phyloP scores from a whole-genome alignment of 495 filamentous ascomycete species.

The Hypoxylon fuscum region DNA sequence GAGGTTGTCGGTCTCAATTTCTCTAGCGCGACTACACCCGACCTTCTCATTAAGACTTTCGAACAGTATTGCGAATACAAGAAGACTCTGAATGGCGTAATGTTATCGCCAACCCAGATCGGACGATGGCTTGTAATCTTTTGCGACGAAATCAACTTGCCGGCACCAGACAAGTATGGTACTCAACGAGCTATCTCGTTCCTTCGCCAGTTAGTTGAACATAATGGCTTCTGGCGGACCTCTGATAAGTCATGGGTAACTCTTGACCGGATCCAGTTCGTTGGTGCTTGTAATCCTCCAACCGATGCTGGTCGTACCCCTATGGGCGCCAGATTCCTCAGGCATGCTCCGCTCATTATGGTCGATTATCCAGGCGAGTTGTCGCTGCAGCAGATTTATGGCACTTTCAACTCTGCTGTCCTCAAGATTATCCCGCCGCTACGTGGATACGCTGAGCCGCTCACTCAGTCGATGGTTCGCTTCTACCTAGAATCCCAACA shows the following conservation, averaged over 20 bases:
- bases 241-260: slow-evolving; percentile 98
- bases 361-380: slow-evolving; percentile 97
- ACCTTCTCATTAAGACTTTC: slow-evolving; percentile 97
- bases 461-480: slow-evolving; percentile 98
- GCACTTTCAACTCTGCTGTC: slow-evolving; percentile 95
- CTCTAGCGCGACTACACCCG: slow-evolving; percentile 96
- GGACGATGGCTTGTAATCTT: slow-evolving; percentile 98
- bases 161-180: slow-evolving; percentile 97
- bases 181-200: slow-evolving; percentile 98
- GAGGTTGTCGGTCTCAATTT: slow-evolving; percentile 99
- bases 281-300: slow-evolving; percentile 98
- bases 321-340: slow-evolving; percentile 90
- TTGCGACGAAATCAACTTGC: slow-evolving; percentile 99
- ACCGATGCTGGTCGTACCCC: slow-evolving; percentile 96
- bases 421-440: slow-evolving; percentile 96
- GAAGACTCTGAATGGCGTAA: slow-evolving; percentile 95
- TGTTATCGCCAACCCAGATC: slow-evolving; percentile 95
- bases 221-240: slow-evolving; percentile 98
- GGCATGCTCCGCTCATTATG: slow-evolving; percentile 97
- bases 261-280: slow-evolving; percentile 97
- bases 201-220: slow-evolving; percentile 94
- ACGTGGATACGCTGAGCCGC: slow-evolving; percentile 91
- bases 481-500: slow-evolving; percentile 94
- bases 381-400: slow-evolving; percentile 95
- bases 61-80: slow-evolving; percentile 99